These are phyloP conservation scores for Yamadazyma phyllophila DNA, from an alignment of 805 yeast species.

Conservation along the genomic window DNA sequence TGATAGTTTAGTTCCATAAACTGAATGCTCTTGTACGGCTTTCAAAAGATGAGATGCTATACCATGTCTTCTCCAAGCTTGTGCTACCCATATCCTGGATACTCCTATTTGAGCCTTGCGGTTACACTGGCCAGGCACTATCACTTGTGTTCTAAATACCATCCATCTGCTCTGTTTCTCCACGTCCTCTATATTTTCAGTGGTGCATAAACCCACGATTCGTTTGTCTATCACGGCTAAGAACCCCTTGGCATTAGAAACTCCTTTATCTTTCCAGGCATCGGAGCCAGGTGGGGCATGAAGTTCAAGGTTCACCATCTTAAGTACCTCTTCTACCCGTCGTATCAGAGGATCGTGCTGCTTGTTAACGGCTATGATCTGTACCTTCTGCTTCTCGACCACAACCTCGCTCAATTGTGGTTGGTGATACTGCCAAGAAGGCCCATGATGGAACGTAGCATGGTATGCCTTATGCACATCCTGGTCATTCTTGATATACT, in stretches of 20 bases:
- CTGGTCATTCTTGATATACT: conserved; percentile 40
- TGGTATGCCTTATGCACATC: conserved; percentile 54
- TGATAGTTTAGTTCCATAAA: conserved; percentile 48
- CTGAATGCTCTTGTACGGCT: conserved; percentile 40
- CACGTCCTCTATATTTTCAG: conserved; percentile 39
- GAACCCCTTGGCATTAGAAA: conserved; percentile 36
- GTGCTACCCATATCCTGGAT: conserved; percentile 45
- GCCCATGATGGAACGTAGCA: conserved; percentile 45
- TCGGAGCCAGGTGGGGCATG: conserved; percentile 48
- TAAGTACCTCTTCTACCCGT: conserved; percentile 35
- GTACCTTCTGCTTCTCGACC: conserved; percentile 11
- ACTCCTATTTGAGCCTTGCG: conserved; percentile 33
- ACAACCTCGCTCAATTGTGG: not conserved
- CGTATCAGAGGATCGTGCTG: conserved; percentile 20
- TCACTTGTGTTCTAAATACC: conserved; percentile 48
- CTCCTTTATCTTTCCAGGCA: conserved; percentile 24
- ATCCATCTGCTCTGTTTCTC: conserved; percentile 54
- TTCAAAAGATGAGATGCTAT: conserved; percentile 48
- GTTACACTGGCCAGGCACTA: conserved; percentile 47
- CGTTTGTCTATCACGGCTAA: conserved; percentile 44
- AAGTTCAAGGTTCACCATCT: conserved; percentile 57
- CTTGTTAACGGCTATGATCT: conserved; percentile 22
- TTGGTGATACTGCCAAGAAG: conserved; percentile 37
- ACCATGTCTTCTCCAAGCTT: conserved; percentile 47
- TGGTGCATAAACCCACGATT: conserved; percentile 57